Evolutionary conservation across 2,329 filamentous ascomycete genomes (phyloP).

Genomic region (Penicillium concentricum): DNA sequence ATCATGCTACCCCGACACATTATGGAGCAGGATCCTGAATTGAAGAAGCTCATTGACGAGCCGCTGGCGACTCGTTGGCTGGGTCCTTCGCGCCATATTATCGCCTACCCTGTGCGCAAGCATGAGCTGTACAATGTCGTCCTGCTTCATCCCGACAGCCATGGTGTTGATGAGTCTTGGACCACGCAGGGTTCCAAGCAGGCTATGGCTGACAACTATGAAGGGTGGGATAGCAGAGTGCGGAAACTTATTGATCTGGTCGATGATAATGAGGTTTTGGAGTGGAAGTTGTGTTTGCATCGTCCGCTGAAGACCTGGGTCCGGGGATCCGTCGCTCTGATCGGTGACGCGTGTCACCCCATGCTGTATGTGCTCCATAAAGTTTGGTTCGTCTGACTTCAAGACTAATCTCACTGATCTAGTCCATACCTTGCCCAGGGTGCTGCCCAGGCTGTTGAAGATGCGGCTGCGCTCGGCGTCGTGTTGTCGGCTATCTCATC

Average conservation of each 20-base stretch:
- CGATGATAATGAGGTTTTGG: conserved; percentile 50
- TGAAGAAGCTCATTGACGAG: conserved; percentile 65
- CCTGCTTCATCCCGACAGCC: conserved; percentile 60
- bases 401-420: conserved; percentile 1
- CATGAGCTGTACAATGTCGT: conserved; percentile 67
- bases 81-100: conserved; percentile 71
- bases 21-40: conserved; percentile 66
- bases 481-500: conserved; percentile 35
- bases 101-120: conserved; percentile 71
- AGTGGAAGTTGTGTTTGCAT: conserved; percentile 41
- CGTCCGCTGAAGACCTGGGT: conserved; percentile 37
- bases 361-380: conserved; percentile 39
- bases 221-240: conserved; percentile 61
- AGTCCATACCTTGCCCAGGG: conserved; percentile 44
- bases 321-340: conserved; percentile 35
- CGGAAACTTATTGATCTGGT: conserved; percentile 60
- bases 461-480: conserved; percentile 38
- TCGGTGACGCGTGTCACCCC: conserved; percentile 49
- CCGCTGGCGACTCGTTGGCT: conserved; percentile 74
- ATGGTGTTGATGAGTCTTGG: conserved; percentile 63
- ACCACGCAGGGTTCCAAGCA: conserved; percentile 62
- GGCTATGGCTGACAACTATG: conserved; percentile 61
- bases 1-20: conserved; percentile 71
- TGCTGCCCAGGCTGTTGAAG: conserved; percentile 50
- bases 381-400: not conserved